Evolutionary conservation across 2,329 filamentous ascomycete genomes (phyloP).

Genomic region (Tolypocladium sp.): DNA sequence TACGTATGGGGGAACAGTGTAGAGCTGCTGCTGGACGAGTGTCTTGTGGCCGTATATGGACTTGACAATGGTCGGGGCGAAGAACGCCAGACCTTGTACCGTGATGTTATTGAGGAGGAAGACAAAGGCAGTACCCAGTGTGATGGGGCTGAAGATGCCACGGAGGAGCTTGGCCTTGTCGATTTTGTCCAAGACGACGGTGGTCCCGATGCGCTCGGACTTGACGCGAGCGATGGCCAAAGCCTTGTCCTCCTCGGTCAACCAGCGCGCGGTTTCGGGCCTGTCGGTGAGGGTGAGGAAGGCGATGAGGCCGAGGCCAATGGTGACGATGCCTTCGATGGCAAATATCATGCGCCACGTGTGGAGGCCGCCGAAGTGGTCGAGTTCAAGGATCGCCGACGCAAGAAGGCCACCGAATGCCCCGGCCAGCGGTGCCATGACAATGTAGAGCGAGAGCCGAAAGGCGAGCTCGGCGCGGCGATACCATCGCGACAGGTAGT

Average conservation of each 20-base stretch:
- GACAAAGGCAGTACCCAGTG: slow-evolving; percentile 44
- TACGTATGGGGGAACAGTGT: slow-evolving; percentile 61
- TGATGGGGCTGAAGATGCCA: slow-evolving; percentile 56
- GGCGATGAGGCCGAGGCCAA: slow-evolving; percentile 44
- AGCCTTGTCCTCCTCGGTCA: slow-evolving; percentile 55
- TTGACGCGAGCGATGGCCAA: slow-evolving; percentile 59
- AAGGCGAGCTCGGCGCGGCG: slow-evolving; percentile 59
- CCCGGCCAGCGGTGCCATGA: slow-evolving; percentile 61
- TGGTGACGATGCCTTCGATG: slow-evolving; percentile 55
- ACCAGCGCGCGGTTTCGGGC: slow-evolving; percentile 58
- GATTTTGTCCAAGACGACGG: slow-evolving; percentile 54
- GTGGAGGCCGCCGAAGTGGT: slow-evolving; percentile 45
- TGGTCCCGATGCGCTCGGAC: slow-evolving; percentile 55
- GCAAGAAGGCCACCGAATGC: slow-evolving; percentile 63
- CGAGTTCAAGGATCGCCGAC: slow-evolving; percentile 53
- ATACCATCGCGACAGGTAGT: slow-evolving; percentile 66
- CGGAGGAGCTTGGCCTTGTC: slow-evolving; percentile 48
- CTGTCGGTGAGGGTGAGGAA: slow-evolving; percentile 61
- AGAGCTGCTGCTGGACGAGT: slow-evolving; percentile 56
- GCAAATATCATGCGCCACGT: slow-evolving; percentile 63
- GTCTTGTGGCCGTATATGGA: slow-evolving; percentile 52
- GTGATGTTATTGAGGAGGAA: slow-evolving; percentile 62
- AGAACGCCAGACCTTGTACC: slow-evolving; percentile 62
- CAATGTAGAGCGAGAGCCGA: slow-evolving; percentile 58
- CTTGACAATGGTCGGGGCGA: slow-evolving; percentile 57